Evolutionary conservation across 2,329 filamentous ascomycete species (phyloP).

Genomic region (Falciphora oryzae): DNA sequence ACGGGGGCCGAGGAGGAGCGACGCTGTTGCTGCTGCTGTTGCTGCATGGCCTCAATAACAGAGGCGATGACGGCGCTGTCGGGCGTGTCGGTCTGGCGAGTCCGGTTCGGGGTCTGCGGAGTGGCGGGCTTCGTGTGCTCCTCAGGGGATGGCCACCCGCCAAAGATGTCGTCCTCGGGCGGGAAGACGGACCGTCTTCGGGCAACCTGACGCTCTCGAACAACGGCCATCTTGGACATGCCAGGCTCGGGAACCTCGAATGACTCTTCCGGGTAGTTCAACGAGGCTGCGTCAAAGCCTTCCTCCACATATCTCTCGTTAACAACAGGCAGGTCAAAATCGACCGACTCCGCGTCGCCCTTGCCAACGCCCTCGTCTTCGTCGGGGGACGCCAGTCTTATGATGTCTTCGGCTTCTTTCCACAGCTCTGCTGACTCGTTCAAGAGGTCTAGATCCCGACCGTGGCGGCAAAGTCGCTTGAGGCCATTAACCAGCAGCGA

Average conservation of each 20-base stretch:
- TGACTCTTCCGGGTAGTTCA: constrained; percentile 37
- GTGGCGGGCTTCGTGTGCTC: constrained; percentile 29
- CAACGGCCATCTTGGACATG: constrained; percentile 45
- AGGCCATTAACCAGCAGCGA: constrained; percentile 77
- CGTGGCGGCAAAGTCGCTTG: constrained; percentile 69
- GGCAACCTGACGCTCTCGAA: constrained; percentile 46
- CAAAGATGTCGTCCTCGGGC: constrained; percentile 63
- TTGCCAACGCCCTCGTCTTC: constrained; percentile 39
- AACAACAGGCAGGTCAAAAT: constrained; percentile 33
- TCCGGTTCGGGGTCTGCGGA: constrained; percentile 34
- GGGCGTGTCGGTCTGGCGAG: constrained; percentile 21
- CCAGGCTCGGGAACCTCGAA: constrained; percentile 36
- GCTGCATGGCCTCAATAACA: constrained; percentile 59
- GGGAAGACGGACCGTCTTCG: constrained; percentile 58
- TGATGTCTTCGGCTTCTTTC: constrained; percentile 82
- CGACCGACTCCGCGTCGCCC: constrained; percentile 27
- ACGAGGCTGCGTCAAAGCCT: constrained; percentile 39
- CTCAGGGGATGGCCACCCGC: constrained; percentile 39
- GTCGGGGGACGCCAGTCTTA: constrained; percentile 71
- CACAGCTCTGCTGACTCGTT: constrained; percentile 59
- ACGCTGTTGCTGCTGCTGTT: constrained; percentile 48
- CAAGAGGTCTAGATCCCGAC: constrained; percentile 59
- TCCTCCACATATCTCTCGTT: constrained; percentile 41
- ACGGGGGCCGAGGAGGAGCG: constrained; percentile 36
- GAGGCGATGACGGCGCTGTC: constrained; percentile 49